These are phyloP conservation scores for Diospyros lotus DNA, from an alignment of 148 eudicot species.

Conservation along the genomic window DNA sequence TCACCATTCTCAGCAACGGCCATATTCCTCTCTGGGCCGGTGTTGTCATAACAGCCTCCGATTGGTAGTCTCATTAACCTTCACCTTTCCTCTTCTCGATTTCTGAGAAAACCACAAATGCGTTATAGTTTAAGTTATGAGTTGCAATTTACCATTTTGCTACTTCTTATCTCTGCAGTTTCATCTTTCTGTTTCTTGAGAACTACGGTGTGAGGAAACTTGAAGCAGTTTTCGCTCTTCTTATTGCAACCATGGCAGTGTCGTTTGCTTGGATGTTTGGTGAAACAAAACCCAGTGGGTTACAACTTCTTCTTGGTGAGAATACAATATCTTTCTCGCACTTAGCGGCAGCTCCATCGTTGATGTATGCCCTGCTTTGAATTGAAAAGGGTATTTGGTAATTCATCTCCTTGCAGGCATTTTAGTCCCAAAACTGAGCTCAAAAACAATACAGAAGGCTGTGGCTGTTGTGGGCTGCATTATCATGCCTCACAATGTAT, in stretches of 20 bases:
- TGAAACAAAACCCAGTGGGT: constrained; percentile 27
- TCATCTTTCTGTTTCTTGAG: constrained; percentile 35
- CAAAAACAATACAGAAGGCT: constrained; percentile 27
- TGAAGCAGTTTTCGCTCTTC: constrained; percentile 33
- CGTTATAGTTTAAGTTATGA: too few relatives aligned
- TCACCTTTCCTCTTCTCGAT: too few relatives aligned
- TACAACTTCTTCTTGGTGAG: constrained; percentile 30
- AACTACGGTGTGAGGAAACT: constrained; percentile 38
- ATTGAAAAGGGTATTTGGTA: not conserved
- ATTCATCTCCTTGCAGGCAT: constrained; percentile 15
- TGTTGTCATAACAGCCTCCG: constrained; percentile 9
- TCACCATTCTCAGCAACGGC: constrained; percentile 10
- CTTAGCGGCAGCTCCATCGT: too few relatives aligned
- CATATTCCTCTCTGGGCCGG: constrained; percentile 13
- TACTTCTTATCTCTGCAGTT: constrained; percentile 15
- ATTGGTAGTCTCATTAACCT: not conserved
- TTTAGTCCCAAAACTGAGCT: constrained; percentile 26
- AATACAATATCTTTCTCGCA: too few relatives aligned
- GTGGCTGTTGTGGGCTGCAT: constrained; percentile 33
- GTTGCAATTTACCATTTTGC: too few relatives aligned
- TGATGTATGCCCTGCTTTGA: too few relatives aligned
- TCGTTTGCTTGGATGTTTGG: constrained; percentile 36
- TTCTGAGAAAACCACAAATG: too few relatives aligned
- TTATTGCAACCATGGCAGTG: constrained; percentile 28
- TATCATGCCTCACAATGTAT: constrained; percentile 32